Base-by-base conservation (phyloP, 345 rosid genomes). In the Rhodamnia rubescens region DNA sequence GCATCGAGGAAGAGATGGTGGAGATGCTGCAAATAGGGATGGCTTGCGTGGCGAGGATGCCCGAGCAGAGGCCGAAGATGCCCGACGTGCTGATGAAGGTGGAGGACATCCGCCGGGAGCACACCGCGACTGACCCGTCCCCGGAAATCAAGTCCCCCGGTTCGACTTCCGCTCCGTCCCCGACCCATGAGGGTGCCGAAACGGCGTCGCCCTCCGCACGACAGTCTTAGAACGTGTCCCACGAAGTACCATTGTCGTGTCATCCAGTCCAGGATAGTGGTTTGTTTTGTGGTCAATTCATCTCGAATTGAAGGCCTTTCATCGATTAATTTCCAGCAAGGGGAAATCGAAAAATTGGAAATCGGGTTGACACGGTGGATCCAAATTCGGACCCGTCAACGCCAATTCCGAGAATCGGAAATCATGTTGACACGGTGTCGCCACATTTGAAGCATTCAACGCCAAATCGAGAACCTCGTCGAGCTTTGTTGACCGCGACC, bases 1-100 rank as follows among this genome's bases (percentile, higher is more conserved):
- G 96, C 82, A 95, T 96, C 53, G 99, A 97, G 90, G 98, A 96
- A 89, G 99, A 96, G 92, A 92, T 96, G 98, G 99, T 98, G 52
- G 98, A 93, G 92, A 94, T 98, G 99, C 86, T 98, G 83, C 99
- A 97, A 87, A 92, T 96, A 47, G 98, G 94, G 24, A 93, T 95
- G 97, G 92, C 92, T 36, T 96, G 99, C 90, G 95, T 94, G 2
- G 91, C 86, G 29, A 94, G 94, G 86, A 88, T 92, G 85, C 97
- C 97, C 1, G 99, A 95, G 84, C 92, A 92, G 89, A 91, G 98
- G 86, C 98, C 98, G 16, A 92, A 92, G 87, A 95, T 94, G 94
- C 26, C 83, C n/a, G 93, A 96, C 29, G 93, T 93, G 27, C 93
- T 90, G 57, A 92, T 87, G 86, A 92, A 90, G 94, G 90, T 96